Conservation (phyloP, 805 yeast genomes). For the Saturnispora ahearnii region DNA sequence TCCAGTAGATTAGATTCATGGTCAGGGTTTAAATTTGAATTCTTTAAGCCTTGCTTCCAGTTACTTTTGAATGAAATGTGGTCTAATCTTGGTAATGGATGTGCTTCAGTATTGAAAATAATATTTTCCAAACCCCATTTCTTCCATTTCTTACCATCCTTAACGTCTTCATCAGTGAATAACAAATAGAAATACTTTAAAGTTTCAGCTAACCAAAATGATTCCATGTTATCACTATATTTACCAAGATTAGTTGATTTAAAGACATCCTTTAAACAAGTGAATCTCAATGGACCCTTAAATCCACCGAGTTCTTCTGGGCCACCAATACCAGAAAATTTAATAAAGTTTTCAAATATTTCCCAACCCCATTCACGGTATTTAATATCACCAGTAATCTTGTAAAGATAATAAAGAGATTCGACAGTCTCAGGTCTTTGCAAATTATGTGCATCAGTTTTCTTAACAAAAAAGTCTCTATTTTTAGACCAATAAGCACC, state of each 20-base stretch:
- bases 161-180: constrained; percentile 46
- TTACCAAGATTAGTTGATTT: background rate
- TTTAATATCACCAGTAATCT: constrained; percentile 69
- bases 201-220: constrained; percentile 93
- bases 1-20: background rate
- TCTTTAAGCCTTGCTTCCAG: constrained; percentile 37
- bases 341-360: constrained; percentile 62
- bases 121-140: constrained; percentile 57
- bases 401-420: constrained; percentile 69
- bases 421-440: constrained; percentile 95
- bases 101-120: constrained; percentile 90
- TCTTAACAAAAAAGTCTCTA: constrained; percentile 48
- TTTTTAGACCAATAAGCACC: constrained; percentile 1
- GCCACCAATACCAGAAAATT: constrained; percentile 37
- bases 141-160: constrained; percentile 26
- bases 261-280: constrained; percentile 48
- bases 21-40: background rate
- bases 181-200: constrained; percentile 74
- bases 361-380: constrained; percentile 88
- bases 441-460: constrained; percentile 68
- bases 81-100: constrained; percentile 74
- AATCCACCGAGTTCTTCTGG: constrained; percentile 27
- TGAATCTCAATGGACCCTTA: constrained; percentile 37
- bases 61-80: constrained; percentile 49
- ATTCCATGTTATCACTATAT: constrained; percentile 66